Conservation (phyloP, 2,329 filamentous ascomycete species). For the Capronia coronata region DNA sequence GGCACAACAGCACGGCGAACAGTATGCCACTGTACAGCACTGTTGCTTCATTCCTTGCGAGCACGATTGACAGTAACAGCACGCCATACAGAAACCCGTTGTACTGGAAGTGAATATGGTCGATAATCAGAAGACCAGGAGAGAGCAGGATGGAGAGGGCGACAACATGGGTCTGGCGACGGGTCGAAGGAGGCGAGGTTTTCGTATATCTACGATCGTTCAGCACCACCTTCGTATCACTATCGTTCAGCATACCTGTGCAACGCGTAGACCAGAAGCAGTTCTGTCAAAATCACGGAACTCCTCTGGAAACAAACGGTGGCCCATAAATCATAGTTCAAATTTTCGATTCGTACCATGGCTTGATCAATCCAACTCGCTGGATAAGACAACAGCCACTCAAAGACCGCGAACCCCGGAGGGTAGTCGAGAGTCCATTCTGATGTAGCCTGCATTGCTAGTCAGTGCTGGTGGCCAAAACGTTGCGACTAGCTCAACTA, state of each 20-base stretch:
- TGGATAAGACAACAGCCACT: conserved; percentile 80
- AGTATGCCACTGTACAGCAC: conserved; percentile 71
- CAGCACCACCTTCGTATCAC: conserved; percentile 24
- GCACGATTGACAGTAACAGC: conserved; percentile 75
- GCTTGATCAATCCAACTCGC: conserved; percentile 69
- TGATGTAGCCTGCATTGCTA: conserved; percentile 62
- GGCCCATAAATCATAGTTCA: conserved; percentile 85
- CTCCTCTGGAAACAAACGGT: conserved; percentile 87
- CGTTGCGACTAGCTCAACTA: conserved; percentile 17
- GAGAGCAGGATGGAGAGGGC: conserved; percentile 86
- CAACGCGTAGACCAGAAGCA: conserved; percentile 76
- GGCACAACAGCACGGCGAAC: conserved; percentile 79
- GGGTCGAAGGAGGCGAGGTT: conserved; percentile 58
- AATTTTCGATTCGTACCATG: conserved; percentile 74
- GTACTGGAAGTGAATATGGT: conserved; percentile 98
- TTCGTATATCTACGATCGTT: conserved; percentile 59
- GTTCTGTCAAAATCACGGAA: conserved; percentile 80
- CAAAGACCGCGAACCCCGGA: conserved; percentile 95
- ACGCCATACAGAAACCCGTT: conserved; percentile 95
- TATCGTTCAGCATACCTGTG: conserved; percentile 52
- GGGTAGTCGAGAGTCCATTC: conserved; percentile 99
- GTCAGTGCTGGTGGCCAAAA: background rate
- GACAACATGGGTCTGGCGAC: conserved; percentile 72
- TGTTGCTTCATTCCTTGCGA: conserved; percentile 68
- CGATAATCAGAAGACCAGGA: conserved; percentile 89